Evolutionary conservation across 768 basidiomycete species (phyloP), one percentile per base, ranked within the genome.

Genomic region (Suillus lakei): DNA sequence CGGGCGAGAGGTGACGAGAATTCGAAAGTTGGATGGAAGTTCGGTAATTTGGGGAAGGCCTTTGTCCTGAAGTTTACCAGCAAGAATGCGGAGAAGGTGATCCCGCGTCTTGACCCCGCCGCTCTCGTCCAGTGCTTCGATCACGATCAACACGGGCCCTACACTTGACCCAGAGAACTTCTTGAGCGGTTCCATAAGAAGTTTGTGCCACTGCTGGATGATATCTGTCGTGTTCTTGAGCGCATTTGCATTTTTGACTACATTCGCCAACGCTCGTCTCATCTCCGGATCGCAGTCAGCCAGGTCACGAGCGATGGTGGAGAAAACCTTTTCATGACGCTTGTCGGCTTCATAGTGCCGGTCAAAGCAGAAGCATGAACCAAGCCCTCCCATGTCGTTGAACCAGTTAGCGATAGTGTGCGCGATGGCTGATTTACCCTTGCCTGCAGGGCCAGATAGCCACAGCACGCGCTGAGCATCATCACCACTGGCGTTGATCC

Each of bases 341-440:
- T 59, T 18, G 56, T 62, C 62, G 3, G 39, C 44, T 36, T 56
- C 34, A 50, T 3, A 28, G 30, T 21, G 36, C 21, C 30, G 65
- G 54, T 64, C 59, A 39, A 73, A 68, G 50, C 70, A 73, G 39
- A 72, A 63, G 7, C 60, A 62, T n/a, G 72, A 67, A 38, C 72
- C 72, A 5, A 73, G 66, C 23, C 61, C 54, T 26, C 63, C 61
- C 26, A 62, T 18, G 16, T 65, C 44, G 10, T 66, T 15, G 26
- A 68, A 67, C 32, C 41, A 51, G 4, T 44, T 2, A 26, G 70
- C 67, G 23, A 67, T 66, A 0, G 72, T 66, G 44, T 71, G 64
- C 21, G 71, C 70, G 21, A 78, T 62, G 0, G 76, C 69, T 6
- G 78, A 76, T 58, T 78, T 78, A 6, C 77, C 77, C 0, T 69